Evolutionary conservation across 441 rosid genomes (phyloP).

Genomic region (Biscutella auriculata): DNA sequence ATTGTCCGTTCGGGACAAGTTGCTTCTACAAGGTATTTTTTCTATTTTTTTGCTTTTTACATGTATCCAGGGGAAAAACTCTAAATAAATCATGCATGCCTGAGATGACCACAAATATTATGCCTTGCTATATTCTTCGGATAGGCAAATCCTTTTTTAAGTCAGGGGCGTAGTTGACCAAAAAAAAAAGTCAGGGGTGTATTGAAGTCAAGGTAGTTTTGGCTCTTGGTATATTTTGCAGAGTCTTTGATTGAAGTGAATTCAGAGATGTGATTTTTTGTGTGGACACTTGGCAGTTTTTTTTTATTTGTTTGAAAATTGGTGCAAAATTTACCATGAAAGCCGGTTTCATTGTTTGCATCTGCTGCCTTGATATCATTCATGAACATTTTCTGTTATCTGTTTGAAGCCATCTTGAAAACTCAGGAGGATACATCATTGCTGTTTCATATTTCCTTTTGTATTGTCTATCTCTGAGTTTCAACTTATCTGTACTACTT

Average conservation of each 20-base stretch:
- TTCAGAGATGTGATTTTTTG: not conserved
- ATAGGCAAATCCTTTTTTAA: not conserved
- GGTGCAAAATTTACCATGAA: not conserved
- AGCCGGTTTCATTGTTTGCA: not conserved
- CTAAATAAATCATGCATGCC: not conserved
- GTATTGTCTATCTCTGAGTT: not conserved
- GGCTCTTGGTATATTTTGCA: not conserved
- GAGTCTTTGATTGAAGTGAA: not conserved
- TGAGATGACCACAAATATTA: not conserved
- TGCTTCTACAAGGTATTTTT: constrained; percentile 83
- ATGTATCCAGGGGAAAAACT: not conserved
- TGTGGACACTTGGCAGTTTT: not conserved
- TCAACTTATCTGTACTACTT: not conserved
- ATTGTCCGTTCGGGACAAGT: constrained; percentile 91
- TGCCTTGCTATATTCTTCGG: not conserved
- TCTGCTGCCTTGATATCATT: not conserved
- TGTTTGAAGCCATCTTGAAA: not conserved
- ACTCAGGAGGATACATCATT: not conserved
- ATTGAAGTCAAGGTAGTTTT: not conserved
- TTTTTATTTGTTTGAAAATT: not conserved
- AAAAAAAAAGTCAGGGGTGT: not conserved
- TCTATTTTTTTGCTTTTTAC: too few species aligned
- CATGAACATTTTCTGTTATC: not conserved
- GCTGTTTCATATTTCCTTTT: not conserved
- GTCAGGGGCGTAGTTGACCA: not conserved